A percentile compares a stretch with the other conserved stretches of the same genome.
These are phyloP conservation scores for Posidonia oceanica DNA, from an alignment of 116 monocot genomes.

Conservation along the genomic window DNA sequence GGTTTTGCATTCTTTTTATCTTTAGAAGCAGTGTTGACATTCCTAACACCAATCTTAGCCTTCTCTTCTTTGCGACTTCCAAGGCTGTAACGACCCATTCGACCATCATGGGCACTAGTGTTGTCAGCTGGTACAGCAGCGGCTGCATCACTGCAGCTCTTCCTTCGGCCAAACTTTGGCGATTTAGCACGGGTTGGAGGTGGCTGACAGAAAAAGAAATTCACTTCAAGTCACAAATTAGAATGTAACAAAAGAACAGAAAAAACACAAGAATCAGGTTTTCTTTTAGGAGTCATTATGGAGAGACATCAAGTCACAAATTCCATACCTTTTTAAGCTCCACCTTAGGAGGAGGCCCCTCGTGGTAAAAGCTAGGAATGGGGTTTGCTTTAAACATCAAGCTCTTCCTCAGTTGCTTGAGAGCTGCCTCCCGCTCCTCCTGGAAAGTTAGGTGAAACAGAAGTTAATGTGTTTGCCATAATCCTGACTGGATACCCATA, in stretches of 20 bases:
- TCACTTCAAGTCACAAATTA: too few species aligned
- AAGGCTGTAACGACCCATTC: constrained; percentile 26
- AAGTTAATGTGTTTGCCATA: too few species aligned
- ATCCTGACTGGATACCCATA: too few species aligned
- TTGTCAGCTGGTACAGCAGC: constrained; percentile 8
- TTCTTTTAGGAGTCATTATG: neutral
- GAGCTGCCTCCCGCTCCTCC: constrained; percentile 77
- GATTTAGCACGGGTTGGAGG: constrained; percentile 65
- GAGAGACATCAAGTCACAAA: neutral
- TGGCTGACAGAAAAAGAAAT: constrained; percentile 14
- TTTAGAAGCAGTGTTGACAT: neutral
- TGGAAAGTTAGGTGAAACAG: constrained; percentile 13
- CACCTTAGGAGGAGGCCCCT: constrained; percentile 75
- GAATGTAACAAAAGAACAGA: neutral
- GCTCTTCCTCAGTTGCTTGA: constrained; percentile 71
- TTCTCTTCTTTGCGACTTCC: constrained; percentile 26
- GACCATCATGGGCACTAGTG: neutral
- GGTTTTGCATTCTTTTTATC: neutral
- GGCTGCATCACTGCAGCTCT: constrained; percentile 37
- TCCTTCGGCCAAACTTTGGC: constrained; percentile 46
- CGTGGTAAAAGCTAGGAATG: constrained; percentile 89
- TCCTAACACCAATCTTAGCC: neutral
- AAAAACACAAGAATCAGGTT: neutral
- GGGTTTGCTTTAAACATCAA: constrained; percentile 73
- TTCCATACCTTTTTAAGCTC: constrained; percentile 77